phyloP scores from a whole-genome alignment of 306 rosid genomes.

The Prunus campanulata region DNA sequence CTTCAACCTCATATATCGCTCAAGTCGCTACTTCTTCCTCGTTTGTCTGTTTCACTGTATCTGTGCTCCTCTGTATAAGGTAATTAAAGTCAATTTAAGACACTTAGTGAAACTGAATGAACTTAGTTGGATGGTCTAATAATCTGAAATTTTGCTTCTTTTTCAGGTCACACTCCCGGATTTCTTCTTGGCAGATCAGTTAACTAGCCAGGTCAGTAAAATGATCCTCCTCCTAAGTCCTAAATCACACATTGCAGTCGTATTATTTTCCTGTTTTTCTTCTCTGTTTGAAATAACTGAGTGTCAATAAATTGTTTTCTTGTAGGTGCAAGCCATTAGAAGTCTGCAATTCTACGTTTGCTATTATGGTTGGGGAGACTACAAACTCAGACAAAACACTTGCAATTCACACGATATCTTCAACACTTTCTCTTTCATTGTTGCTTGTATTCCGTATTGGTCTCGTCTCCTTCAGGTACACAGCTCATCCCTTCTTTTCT shows the following conservation, averaged over 20 bases:
- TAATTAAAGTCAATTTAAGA: constrained; percentile 20
- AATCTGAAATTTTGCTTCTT: background rate
- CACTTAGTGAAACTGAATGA: background rate
- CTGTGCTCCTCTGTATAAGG: constrained; percentile 63
- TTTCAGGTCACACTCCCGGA: constrained; percentile 65
- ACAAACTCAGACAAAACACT: constrained; percentile 34
- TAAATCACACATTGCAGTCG: background rate
- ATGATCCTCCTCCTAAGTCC: too few relatives aligned
- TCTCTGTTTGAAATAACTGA: background rate
- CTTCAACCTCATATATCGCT: constrained; percentile 53
- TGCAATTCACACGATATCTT: constrained; percentile 30
- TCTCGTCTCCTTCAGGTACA: constrained; percentile 63
- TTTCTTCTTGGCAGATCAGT: constrained; percentile 73
- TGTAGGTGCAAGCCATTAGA: constrained; percentile 65
- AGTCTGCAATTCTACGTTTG: constrained; percentile 68
- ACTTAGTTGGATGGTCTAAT: background rate
- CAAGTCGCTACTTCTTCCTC: constrained; percentile 61
- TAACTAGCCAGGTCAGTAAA: constrained; percentile 63
- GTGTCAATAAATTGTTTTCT: background rate
- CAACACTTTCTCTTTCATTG: constrained; percentile 43
- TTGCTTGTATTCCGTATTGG: constrained; percentile 56
- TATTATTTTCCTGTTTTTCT: background rate
- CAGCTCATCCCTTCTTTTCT: background rate
- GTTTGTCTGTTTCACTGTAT: constrained; percentile 47
- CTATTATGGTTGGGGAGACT: constrained; percentile 71